Base-by-base conservation (phyloP, 2,329 filamentous ascomycete species). In the Amauroascus niger region DNA sequence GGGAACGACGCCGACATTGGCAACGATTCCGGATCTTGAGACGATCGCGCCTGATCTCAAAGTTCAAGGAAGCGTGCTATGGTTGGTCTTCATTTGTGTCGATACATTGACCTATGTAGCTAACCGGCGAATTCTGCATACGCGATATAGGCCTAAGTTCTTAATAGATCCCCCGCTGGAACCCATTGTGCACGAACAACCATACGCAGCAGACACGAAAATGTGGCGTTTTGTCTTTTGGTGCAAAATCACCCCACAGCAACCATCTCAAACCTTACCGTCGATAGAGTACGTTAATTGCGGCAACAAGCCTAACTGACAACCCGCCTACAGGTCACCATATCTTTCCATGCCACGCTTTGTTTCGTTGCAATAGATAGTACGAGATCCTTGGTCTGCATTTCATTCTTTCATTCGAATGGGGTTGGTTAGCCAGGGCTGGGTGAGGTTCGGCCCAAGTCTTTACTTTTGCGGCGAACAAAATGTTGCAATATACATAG, bases 121-220 rank as follows among this genome's bases (percentile, higher is more conserved):
- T 50, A 20, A 41, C 37, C 14, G 9, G 11, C 30, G 33, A 18
- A 18, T 8, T 6, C 8, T 26, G 4, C 22, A 13, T 28, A 26
- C 13, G 2, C 37, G 8, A 11, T 13, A 40, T 9, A 52, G 22
- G n/a, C 48, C 32, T 14, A 26, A 35, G 3, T 14, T 18, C 18
- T 14, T 16, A 14, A 39, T 18, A 18, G 4, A 9, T 4, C 9
- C n/a, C 35, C 14, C 4, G n/a, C 9, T 4, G n/a, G 39, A 18
- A 22, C 43, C 49, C 28, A 32, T 56, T 22, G 54, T 55, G 5
- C 7, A 18, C 1, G 49, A 55, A 16, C 54, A 52, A 28, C 28
- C 39, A 16, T 35, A 43, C 4, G 43, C 49, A 30, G 37, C 32
- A 6, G n/a, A 18, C 13, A 32, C 7, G 4, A 14, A n/a, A n/a